These are phyloP conservation scores for Picea glauca DNA, from an alignment of 75 land plant species.

Conservation along the genomic window DNA sequence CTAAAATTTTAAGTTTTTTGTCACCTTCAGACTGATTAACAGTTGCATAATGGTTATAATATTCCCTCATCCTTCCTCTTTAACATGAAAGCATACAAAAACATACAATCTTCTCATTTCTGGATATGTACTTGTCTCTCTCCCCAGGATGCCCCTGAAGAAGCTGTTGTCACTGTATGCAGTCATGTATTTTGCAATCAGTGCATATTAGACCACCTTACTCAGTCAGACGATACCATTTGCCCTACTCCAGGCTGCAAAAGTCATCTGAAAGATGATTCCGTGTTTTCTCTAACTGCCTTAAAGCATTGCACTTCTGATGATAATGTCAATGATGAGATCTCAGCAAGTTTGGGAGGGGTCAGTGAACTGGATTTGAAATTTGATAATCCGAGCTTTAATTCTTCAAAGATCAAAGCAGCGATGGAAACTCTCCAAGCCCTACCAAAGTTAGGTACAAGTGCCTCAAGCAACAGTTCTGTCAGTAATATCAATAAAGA, in stretches of 20 bases:
- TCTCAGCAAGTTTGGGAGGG: slow-evolving; percentile 5
- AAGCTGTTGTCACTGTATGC: slow-evolving; percentile 86
- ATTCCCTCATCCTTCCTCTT: not conserved
- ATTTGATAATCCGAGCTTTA: slow-evolving; percentile 14
- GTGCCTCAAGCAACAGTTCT: slow-evolving; percentile 4
- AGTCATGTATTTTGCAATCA: slow-evolving; percentile 97
- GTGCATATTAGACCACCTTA: slow-evolving; percentile 65
- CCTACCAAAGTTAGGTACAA: slow-evolving; percentile 13
- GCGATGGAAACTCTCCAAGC: slow-evolving; percentile 61
- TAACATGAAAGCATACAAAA: not conserved
- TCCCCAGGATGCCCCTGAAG: slow-evolving; percentile 89
- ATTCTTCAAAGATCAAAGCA: slow-evolving; percentile 81
- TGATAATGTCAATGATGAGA: slow-evolving; percentile 11
- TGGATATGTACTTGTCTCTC: not conserved
- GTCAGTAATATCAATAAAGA: slow-evolving; percentile 2
- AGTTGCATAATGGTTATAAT: not conserved
- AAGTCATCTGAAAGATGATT: slow-evolving; percentile 47
- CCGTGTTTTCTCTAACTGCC: slow-evolving; percentile 60
- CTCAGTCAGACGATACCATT: slow-evolving; percentile 61
- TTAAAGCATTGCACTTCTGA: slow-evolving; percentile 38
- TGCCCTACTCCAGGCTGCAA: slow-evolving; percentile 77
- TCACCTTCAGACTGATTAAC: not conserved
- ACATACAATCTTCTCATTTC: not conserved
- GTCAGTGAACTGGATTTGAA: slow-evolving; percentile 6
- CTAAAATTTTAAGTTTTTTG: not conserved